Evolutionary conservation across 2,329 filamentous ascomycete genomes (phyloP), one percentile per base, ranked within the genome.

Genomic region (Periconia digitata): DNA sequence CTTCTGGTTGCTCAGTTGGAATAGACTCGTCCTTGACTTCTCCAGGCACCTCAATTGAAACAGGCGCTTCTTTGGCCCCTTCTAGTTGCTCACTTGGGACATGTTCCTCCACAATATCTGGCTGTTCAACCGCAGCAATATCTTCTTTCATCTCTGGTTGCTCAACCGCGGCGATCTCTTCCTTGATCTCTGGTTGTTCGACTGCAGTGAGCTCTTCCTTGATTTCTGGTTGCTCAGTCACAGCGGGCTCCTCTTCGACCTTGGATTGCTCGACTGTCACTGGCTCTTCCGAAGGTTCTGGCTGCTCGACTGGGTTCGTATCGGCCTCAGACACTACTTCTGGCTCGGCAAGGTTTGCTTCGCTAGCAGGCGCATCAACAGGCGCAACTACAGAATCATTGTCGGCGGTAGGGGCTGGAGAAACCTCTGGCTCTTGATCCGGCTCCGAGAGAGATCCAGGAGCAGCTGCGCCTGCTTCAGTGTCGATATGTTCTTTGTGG

Each of bases 291-390:
- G 44, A 16, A 17, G 29, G 15, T 22, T 43, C 43, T 15, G 32
- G 38, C 35, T 53, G 20, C 29, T 41, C 42, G 16, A 39, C 40
- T n/a, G 41, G 23, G 8, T 32, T 42, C 18, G 29, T n/a, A 12
- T 42, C 29, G 21, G 22, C 16, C 7, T 16, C 39, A 16, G 44
- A 12, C 21, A 27, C 29, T 17, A 34, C 35, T 6, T 21, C 44
- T 15, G 29, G 39, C 35, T 27, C 42, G 18, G 41, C n/a, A 23
- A 44, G 10, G 27, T 4, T 32, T 32, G 27, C 27, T 32, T 32
- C 27, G n/a, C 12, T 15, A 32, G 27, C 27, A 32, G 27, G 27
- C n/a, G 27, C 5, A 13, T 32, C 27, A 4, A 15, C n/a, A 32
- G 27, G 27, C 5, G 8, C 27, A 32, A 32, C 27, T 32, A 32